Conservation (phyloP, 2,329 filamentous ascomycete species). For the Fusarium metavorans region DNA sequence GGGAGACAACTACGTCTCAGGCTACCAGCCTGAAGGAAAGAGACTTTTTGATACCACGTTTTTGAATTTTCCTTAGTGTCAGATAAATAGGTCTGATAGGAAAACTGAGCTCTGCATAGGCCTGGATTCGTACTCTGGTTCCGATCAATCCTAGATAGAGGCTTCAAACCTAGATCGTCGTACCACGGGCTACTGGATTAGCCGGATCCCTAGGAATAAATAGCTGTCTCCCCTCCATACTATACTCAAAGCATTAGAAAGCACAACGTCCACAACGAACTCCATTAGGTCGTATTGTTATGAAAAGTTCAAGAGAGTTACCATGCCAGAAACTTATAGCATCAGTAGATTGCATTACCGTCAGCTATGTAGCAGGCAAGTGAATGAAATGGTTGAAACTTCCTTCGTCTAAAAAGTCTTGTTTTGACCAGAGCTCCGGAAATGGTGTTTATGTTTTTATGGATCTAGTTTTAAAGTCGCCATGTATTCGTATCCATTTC, state of each 20-base stretch:
- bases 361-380: no score
- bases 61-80: not conserved
- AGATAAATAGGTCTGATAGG: not conserved
- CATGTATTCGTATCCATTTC: not conserved
- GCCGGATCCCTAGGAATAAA: not conserved
- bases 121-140: not conserved
- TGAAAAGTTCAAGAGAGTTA: no score
- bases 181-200: not conserved
- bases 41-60: slow-evolving; percentile 1
- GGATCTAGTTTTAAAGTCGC: not conserved
- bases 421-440: no score
- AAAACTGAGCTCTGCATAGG: not conserved
- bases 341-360: no score
- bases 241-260: no score
- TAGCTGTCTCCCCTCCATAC: no score
- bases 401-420: no score
- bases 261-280: no score
- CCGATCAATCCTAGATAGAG: not conserved
- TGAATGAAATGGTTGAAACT: no score
- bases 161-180: not conserved
- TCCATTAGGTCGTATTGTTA: no score
- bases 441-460: not conserved
- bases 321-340: no score
- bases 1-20: slow-evolving; percentile 13
- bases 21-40: slow-evolving; percentile 5